These are phyloP conservation scores for Pythium angustatum DNA, from an alignment of 352 stramenopile species.

Conservation along the genomic window DNA sequence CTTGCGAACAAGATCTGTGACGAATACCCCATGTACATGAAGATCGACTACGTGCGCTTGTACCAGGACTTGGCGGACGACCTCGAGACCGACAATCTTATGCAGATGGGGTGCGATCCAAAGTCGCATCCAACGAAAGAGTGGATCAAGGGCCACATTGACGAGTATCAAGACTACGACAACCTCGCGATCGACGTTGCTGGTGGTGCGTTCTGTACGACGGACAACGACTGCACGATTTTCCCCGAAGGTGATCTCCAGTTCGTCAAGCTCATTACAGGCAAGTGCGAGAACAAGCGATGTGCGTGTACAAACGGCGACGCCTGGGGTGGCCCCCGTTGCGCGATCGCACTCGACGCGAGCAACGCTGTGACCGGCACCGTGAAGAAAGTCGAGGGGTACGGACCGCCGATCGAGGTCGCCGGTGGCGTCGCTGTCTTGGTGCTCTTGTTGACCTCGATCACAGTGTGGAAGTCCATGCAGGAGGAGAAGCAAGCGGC, in stretches of 20 bases:
- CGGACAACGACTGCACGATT: slow-evolving; percentile 22
- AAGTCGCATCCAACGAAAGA: slow-evolving; percentile 27
- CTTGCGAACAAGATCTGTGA: slow-evolving; percentile 44
- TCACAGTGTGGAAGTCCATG: slow-evolving; percentile 30
- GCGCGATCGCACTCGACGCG: slow-evolving; percentile 5
- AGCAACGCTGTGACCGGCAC: not conserved
- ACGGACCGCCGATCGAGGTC: slow-evolving; percentile 33
- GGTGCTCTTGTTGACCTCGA: slow-evolving; percentile 32
- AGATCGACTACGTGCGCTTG: slow-evolving; percentile 28
- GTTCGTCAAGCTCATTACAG: slow-evolving; percentile 2
- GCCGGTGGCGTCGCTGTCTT: slow-evolving; percentile 26
- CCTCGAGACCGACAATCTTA: slow-evolving; percentile 12
- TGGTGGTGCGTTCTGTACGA: slow-evolving; percentile 15
- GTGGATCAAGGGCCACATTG: slow-evolving; percentile 27
- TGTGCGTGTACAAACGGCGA: slow-evolving; percentile 9
- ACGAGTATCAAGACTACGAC: slow-evolving; percentile 17
- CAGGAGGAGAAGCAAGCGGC: not conserved
- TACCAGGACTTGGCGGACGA: slow-evolving; percentile 27
- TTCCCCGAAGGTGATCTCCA: slow-evolving; percentile 1
- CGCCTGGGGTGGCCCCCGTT: slow-evolving; percentile 6
- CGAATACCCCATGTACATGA: slow-evolving; percentile 46
- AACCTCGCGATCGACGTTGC: slow-evolving; percentile 16
- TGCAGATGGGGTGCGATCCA: slow-evolving; percentile 30
- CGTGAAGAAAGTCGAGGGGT: not conserved
- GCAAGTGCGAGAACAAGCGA: slow-evolving; percentile 9